Evolutionary conservation across 1,284 basidiomycete genomes (phyloP).

Genomic region (Coriolopsis trogii): DNA sequence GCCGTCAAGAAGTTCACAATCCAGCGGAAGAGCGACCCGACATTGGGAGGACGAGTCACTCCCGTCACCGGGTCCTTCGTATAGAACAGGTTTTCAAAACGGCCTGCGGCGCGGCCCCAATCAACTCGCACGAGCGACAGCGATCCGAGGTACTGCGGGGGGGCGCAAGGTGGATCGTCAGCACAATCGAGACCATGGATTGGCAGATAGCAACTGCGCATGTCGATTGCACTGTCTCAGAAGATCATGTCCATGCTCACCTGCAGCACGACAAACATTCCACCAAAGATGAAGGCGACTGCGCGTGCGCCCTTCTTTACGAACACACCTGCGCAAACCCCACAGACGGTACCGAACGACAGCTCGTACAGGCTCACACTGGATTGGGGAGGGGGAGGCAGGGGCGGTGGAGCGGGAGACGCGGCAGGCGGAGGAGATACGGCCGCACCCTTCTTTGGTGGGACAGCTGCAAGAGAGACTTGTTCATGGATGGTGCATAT

Average conservation of each 20-base stretch:
- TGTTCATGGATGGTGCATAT: background rate
- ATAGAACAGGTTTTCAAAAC: conserved; percentile 79
- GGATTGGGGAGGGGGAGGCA: conserved; percentile 64
- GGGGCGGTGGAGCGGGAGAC: conserved; percentile 18
- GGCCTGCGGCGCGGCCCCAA: conserved; percentile 63
- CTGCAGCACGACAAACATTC: conserved; percentile 86
- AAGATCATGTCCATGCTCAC: conserved; percentile 46
- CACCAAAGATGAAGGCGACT: conserved; percentile 84
- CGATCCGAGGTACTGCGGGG: conserved; percentile 73
- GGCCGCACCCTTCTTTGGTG: conserved; percentile 7
- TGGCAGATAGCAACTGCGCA: too few species aligned
- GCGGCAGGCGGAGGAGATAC: conserved; percentile 7
- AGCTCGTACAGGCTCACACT: conserved; percentile 82
- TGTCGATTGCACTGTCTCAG: background rate
- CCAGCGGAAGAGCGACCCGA: conserved; percentile 71
- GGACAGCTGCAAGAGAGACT: conserved; percentile 1
- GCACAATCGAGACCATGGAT: background rate
- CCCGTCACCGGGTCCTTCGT: conserved; percentile 60
- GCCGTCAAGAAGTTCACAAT: conserved; percentile 87
- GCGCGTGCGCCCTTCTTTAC: conserved; percentile 91
- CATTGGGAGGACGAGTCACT: conserved; percentile 57
- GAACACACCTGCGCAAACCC: conserved; percentile 91
- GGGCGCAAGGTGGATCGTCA: background rate
- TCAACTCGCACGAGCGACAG: conserved; percentile 76
- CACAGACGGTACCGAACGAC: conserved; percentile 85